Base-by-base conservation (phyloP, 805 yeast genomes). In the Millerozyma acaciae region DNA sequence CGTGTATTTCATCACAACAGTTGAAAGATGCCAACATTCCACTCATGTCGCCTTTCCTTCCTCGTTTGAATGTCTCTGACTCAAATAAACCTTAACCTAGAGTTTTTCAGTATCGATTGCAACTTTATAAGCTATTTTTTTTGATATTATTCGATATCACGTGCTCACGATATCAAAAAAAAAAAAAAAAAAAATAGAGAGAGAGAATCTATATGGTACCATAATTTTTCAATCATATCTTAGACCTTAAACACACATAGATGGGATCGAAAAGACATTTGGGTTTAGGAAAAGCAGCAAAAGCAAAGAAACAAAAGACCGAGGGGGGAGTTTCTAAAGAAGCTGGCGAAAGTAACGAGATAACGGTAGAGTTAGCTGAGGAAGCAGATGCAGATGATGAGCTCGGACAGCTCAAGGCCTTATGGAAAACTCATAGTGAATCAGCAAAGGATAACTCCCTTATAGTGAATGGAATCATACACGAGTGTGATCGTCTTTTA, bases 401-500 rank as follows among this genome's bases (percentile, higher is more conserved):
- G 46, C 49, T 85, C n/a, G 78, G 78, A 5, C 95, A 87, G 54
- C 59, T 89, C 38, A 63, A 60, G 38, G 94, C 84, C 1, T 60
- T 89, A 25, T 86, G 89, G 83, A 59, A 65, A 10, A 78, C 85
- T 3, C 85, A 76, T 57, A 47, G 60, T 26, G 53, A 63, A 4
- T 67, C 82, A 2, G 76, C 73, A 4, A 73, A 74, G 36, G 82
- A 80, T 15, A 75, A 73, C 42, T 84, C 80, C 50, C 59, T 78
- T 39, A 70, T 84, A 21, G 53, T 84, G 37, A 84, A 88, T 48
- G 97, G 96, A 16, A 71, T 89, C 4, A 73, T 90, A n/a, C 96
- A 89, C 48, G 97, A 90, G 53, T 84, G 95, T 62, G 96, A 90
- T 50, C 62, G 94, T 31, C 54, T 87, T 21, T 65, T 88, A 43